Evolutionary conservation across 2,329 filamentous ascomycete genomes (phyloP).

Genomic region (Capronia coronata): DNA sequence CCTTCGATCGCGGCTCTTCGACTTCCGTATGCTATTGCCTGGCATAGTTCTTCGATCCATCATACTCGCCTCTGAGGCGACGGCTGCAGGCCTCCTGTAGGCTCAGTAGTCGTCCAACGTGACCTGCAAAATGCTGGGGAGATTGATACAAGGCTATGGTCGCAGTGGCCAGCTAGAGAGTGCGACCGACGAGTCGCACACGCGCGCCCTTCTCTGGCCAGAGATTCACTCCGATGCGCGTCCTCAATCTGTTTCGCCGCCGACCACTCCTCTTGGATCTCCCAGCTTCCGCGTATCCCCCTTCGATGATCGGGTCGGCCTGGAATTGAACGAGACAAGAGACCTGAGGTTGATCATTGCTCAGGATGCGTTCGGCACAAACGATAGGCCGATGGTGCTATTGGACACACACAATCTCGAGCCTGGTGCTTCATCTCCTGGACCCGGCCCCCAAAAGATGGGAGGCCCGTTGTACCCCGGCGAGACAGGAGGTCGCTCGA

Average conservation of each 20-base stretch:
- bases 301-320: conserved; percentile 43
- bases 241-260: conserved; percentile 39
- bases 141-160: conserved; percentile 22
- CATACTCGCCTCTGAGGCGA: not conserved
- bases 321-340: conserved; percentile 40
- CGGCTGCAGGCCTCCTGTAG: not conserved
- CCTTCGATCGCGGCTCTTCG: not conserved
- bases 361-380: conserved; percentile 44
- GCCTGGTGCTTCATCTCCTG: conserved; percentile 1
- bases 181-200: conserved; percentile 46
- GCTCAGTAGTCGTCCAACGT: not conserved
- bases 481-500: conserved; percentile 31
- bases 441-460: conserved; percentile 5
- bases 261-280: conserved; percentile 33
- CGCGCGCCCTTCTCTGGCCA: conserved; percentile 43
- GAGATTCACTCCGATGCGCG: conserved; percentile 38
- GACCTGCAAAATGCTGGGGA: conserved; percentile 20
- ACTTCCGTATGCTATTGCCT: conserved; percentile 1
- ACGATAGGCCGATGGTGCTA: conserved; percentile 42
- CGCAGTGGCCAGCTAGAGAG: conserved; percentile 34
- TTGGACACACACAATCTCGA: conserved; percentile 37
- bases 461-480: conserved; percentile 11
- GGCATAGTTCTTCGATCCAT: not conserved
- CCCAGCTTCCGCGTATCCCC: conserved; percentile 39
- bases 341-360: conserved; percentile 44